These are phyloP conservation scores for Podospora tetraspora DNA, from an alignment of 495 filamentous ascomycete genomes.

Conservation along the genomic window DNA sequence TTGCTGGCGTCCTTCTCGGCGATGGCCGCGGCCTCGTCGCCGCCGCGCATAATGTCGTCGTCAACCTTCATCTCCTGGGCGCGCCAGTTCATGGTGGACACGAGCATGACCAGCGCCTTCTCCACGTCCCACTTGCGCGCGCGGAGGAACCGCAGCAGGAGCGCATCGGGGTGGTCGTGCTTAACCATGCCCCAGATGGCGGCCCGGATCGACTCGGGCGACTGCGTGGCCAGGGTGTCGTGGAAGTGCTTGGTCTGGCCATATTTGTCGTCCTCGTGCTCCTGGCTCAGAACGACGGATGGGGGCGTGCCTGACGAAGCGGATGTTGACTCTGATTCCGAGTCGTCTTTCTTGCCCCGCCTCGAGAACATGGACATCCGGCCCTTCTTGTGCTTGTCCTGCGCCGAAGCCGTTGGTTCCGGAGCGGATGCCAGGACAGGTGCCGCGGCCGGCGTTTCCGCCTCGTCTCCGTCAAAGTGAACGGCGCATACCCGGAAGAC, in stretches of 20 bases:
- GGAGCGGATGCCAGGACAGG: slow-evolving; percentile 20
- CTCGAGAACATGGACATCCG: slow-evolving; percentile 59
- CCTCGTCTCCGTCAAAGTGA: slow-evolving; percentile 26
- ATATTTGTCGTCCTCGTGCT: slow-evolving; percentile 81
- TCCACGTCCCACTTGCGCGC: slow-evolving; percentile 96
- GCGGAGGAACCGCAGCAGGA: slow-evolving; percentile 83
- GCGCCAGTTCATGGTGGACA: slow-evolving; percentile 93
- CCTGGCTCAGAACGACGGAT: slow-evolving; percentile 29
- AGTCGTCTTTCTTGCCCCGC: slow-evolving; percentile 49
- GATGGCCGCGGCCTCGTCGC: slow-evolving; percentile 62
- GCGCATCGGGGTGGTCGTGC: slow-evolving; percentile 84
- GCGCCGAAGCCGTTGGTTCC: slow-evolving; percentile 51
- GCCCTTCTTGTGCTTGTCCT: slow-evolving; percentile 52
- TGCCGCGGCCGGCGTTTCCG: slow-evolving; percentile 22
- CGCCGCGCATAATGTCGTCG: slow-evolving; percentile 74
- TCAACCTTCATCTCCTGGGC: slow-evolving; percentile 75
- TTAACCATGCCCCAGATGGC: slow-evolving; percentile 96
- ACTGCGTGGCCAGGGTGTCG: slow-evolving; percentile 65
- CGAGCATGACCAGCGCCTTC: slow-evolving; percentile 86
- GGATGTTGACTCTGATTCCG: slow-evolving; percentile 34
- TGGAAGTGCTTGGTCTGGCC: slow-evolving; percentile 83
- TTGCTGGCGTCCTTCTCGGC: slow-evolving; percentile 51
- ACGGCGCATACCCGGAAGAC: slow-evolving; percentile 78
- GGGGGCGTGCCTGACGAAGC: slow-evolving; percentile 7
- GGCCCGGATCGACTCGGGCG: slow-evolving; percentile 70